Percentiles rank a stretch among this genome's conserved stretches.
Evolutionary conservation across 257 asterid genomes (phyloP).

Genomic region (Salvia rosmarinus): DNA sequence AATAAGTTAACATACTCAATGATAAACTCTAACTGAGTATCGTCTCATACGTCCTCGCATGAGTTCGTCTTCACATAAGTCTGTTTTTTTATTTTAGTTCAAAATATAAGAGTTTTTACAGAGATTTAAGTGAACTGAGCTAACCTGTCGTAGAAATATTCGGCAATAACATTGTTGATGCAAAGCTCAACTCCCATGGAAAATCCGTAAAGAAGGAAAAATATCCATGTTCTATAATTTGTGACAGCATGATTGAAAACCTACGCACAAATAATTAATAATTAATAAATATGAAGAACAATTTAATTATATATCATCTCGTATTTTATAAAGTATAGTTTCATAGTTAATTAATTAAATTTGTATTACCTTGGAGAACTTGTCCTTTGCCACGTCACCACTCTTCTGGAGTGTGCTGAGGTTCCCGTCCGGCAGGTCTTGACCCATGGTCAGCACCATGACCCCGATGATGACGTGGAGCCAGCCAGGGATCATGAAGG

Average conservation of each 20-base stretch:
- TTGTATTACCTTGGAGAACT: slow-evolving; percentile 41
- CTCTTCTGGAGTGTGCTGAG: slow-evolving; percentile 41
- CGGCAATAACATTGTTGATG: slow-evolving; percentile 54
- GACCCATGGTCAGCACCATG: slow-evolving; percentile 46
- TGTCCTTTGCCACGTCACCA: slow-evolving; percentile 51
- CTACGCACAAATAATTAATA: slow-evolving; percentile 17
- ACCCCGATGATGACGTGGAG: slow-evolving; percentile 46
- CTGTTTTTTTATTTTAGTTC: no score
- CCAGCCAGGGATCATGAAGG: slow-evolving; percentile 49
- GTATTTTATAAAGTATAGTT: not conserved
- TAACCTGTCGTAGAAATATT: slow-evolving; percentile 58
- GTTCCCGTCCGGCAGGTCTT: slow-evolving; percentile 55
- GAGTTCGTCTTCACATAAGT: no score
- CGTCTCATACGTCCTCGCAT: no score
- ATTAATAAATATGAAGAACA: not conserved
- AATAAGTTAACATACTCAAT: no score
- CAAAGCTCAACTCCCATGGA: slow-evolving; percentile 57
- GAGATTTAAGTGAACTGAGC: not conserved
- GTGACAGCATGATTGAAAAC: slow-evolving; percentile 46
- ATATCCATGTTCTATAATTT: slow-evolving; percentile 54
- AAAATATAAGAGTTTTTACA: no score
- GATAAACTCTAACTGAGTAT: no score
- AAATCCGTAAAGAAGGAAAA: slow-evolving; percentile 46
- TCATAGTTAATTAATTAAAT: no score
- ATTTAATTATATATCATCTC: not conserved